Percentiles rank a stretch among this genome's conserved stretches.
Conservation (phyloP, 2,329 filamentous ascomycete genomes). For the Orbilia quercus region DNA sequence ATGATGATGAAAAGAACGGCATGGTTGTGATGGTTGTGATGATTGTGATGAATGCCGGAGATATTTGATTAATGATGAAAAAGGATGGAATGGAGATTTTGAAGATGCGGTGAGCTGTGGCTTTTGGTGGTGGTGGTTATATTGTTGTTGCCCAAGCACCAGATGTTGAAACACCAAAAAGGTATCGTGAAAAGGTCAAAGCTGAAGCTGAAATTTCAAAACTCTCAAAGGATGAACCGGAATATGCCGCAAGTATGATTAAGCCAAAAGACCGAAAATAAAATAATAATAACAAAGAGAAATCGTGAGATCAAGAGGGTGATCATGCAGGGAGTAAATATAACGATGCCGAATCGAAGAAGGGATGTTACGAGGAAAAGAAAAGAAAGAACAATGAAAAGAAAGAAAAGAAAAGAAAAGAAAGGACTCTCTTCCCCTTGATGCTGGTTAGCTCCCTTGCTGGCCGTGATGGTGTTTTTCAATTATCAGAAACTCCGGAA, state of each 20-base stretch:
- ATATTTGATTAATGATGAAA: too few relatives aligned
- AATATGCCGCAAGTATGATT: slow-evolving; percentile 34
- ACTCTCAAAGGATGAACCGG: slow-evolving; percentile 29
- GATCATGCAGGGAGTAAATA: background rate
- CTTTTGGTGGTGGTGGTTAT: slow-evolving; percentile 30
- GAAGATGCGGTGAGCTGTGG: too few relatives aligned
- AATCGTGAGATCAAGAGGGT: slow-evolving; percentile 19
- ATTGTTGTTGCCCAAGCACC: slow-evolving; percentile 42
- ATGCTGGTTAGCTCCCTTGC: slow-evolving; percentile 7
- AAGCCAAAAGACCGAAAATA: background rate
- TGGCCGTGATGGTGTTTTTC: slow-evolving; percentile 32
- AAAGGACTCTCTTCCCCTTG: slow-evolving; percentile 45
- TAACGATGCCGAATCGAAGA: slow-evolving; percentile 22
- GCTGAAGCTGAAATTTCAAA: slow-evolving; percentile 52
- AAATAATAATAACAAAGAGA: background rate
- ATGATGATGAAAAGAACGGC: slow-evolving; percentile 52
- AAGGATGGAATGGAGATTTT: too few relatives aligned
- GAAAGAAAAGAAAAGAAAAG: slow-evolving; percentile 17
- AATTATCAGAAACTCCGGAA: slow-evolving; percentile 49
- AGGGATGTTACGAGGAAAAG: slow-evolving; percentile 56
- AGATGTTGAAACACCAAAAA: slow-evolving; percentile 50
- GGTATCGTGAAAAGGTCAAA: slow-evolving; percentile 42
- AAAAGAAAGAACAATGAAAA: slow-evolving; percentile 33
- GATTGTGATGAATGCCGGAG: too few relatives aligned
- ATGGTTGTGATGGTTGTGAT: slow-evolving; percentile 20